Percentiles rank a stretch among this genome's conserved stretches.
Evolutionary conservation across 225 moss, liverwort and hornwort genomes (phyloP).

Genomic region (Rhytidiadelphus loreus): DNA sequence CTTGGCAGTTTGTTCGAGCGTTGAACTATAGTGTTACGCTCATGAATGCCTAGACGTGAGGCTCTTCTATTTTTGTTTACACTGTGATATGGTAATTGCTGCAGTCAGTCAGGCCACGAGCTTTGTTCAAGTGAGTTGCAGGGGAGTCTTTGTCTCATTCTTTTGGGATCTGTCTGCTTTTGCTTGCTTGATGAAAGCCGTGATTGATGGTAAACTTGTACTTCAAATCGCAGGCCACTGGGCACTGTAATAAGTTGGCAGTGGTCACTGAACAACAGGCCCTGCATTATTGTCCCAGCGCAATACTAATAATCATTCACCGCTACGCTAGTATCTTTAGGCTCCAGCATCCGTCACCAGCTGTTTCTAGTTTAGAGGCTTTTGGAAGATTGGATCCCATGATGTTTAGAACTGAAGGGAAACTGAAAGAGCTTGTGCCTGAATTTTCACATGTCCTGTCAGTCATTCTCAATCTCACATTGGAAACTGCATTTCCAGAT

Average conservation of each 20-base stretch:
- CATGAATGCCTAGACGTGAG: not conserved
- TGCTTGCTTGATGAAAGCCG: not conserved
- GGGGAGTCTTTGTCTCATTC: not conserved
- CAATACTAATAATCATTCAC: not conserved
- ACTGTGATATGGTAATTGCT: not conserved
- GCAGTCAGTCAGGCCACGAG: not conserved
- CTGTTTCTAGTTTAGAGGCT: not conserved
- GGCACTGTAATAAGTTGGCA: not conserved
- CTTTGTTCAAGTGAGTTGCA: not conserved
- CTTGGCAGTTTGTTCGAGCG: not conserved
- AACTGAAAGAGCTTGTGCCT: not conserved
- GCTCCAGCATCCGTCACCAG: not conserved
- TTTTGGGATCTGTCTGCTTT: not conserved
- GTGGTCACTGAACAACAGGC: not conserved
- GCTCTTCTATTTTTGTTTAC: not conserved
- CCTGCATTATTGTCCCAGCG: not conserved
- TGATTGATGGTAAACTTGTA: not conserved
- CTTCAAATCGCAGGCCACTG: not conserved
- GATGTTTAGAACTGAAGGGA: not conserved
- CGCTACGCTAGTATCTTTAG: not conserved
- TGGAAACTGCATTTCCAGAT: not conserved
- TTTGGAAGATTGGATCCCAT: not conserved
- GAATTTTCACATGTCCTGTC: not conserved
- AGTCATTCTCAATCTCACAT: not conserved
- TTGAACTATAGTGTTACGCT: not conserved